Percentiles rank a stretch among this genome's conserved stretches.
Evolutionary conservation across 179 eudicot genomes (phyloP).

Genomic region (Amaranthus tricolor): DNA sequence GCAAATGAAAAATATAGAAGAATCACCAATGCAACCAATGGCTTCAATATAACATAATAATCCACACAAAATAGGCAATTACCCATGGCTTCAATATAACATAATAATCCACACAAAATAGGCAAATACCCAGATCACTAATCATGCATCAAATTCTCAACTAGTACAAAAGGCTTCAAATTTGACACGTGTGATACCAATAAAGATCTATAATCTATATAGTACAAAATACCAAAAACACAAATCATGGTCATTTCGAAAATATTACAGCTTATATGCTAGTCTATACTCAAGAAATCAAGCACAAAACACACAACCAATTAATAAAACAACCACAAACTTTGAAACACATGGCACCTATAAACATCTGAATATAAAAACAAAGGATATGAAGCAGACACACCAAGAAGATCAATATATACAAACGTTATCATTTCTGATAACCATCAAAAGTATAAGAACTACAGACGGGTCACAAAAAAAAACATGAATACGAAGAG

Average conservation of each 20-base stretch:
- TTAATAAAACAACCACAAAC: too few species aligned
- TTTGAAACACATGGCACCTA: neutral
- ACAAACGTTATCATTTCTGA: neutral
- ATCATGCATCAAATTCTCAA: neutral
- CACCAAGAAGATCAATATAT: neutral
- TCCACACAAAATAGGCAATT: neutral
- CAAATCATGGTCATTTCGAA: too few species aligned
- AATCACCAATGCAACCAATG: neutral
- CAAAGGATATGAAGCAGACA: neutral
- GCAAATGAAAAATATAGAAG: neutral
- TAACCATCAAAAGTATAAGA: neutral
- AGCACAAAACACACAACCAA: too few species aligned
- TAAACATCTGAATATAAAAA: neutral
- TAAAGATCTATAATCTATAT: neutral
- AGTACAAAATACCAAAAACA: too few species aligned
- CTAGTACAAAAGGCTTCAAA: neutral
- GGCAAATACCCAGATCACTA: neutral
- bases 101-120: neutral
- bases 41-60: conserved; percentile 8
- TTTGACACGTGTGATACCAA: neutral
- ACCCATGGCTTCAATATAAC: conserved; percentile 8
- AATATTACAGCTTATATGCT: too few species aligned
- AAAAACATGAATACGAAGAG: neutral
- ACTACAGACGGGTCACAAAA: neutral
- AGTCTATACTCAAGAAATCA: too few species aligned